phyloP scores from a whole-genome alignment of 176 grass and related monocot genomes.

The Musa schizocarpa region DNA sequence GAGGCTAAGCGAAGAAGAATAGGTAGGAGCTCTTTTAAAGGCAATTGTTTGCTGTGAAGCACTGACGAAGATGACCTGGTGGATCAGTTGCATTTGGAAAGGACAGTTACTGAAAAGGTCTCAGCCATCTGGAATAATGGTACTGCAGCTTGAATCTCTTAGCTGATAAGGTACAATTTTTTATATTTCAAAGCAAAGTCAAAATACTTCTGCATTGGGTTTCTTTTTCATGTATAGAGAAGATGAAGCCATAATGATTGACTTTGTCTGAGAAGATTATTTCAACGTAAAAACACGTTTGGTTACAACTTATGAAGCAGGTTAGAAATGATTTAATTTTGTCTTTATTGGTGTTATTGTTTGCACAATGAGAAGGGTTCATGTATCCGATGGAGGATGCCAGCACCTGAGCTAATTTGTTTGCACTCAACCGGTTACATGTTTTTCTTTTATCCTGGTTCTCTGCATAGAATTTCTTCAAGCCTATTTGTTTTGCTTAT shows the following conservation, averaged over 20 bases:
- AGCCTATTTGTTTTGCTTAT: no score
- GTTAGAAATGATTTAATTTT: background rate
- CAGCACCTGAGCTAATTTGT: no score
- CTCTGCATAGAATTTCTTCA: no score
- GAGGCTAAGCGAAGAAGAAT: slow-evolving; percentile 36
- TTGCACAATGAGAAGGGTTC: no score
- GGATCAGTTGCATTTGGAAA: slow-evolving; percentile 65
- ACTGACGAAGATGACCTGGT: slow-evolving; percentile 74
- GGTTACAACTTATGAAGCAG: background rate
- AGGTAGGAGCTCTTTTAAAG: slow-evolving; percentile 31
- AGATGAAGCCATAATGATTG: background rate
- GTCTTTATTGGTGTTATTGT: background rate
- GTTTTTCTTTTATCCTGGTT: no score
- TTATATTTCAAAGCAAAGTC: background rate
- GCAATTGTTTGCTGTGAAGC: slow-evolving; percentile 71
- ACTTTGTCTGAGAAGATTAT: background rate
- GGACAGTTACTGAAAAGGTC: slow-evolving; percentile 36
- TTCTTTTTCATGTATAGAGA: background rate
- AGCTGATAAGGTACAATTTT: slow-evolving; percentile 36
- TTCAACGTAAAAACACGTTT: background rate
- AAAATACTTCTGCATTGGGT: background rate
- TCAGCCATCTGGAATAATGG: slow-evolving; percentile 45
- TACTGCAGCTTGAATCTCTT: slow-evolving; percentile 78
- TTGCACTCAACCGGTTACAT: no score
- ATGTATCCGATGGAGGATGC: no score